Evolutionary conservation across 208 protist species (phyloP).

Genomic region (Trypanosoma melophagium): DNA sequence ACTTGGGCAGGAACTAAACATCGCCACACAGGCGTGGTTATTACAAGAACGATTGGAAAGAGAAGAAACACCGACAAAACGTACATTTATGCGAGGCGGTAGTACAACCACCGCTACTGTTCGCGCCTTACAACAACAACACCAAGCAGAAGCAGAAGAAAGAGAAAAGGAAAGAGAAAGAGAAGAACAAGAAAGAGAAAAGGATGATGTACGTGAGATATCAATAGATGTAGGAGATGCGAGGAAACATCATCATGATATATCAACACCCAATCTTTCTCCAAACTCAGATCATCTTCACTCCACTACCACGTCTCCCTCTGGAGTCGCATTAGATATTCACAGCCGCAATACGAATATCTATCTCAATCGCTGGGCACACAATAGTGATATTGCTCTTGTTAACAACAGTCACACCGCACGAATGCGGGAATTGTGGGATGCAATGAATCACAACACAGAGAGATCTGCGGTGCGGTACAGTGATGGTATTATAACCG

Average conservation of each 20-base stretch:
- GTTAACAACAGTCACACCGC: neutral
- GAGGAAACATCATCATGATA: no score
- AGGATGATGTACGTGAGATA: neutral
- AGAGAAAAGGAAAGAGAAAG: neutral
- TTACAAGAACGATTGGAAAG: neutral
- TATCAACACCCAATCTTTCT: no score
- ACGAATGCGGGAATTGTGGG: no score
- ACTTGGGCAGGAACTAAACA: constrained; percentile 24
- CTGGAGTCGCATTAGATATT: neutral
- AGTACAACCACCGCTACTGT: no score
- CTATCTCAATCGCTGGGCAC: neutral
- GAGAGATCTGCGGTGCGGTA: neutral
- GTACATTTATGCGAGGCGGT: neutral
- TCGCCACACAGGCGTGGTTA: constrained; percentile 7
- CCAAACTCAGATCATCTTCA: no score
- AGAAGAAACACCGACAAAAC: neutral
- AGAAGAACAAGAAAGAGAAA: neutral
- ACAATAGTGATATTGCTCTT: neutral
- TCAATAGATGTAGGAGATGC: no score
- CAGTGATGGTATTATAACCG: neutral
- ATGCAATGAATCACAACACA: no score
- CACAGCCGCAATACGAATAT: neutral
- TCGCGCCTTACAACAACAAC: neutral
- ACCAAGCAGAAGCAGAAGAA: neutral
- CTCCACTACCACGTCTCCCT: no score